Evolutionary conservation across 495 filamentous ascomycete species (phyloP).

Genomic region (Barbatosphaeria neglecta): DNA sequence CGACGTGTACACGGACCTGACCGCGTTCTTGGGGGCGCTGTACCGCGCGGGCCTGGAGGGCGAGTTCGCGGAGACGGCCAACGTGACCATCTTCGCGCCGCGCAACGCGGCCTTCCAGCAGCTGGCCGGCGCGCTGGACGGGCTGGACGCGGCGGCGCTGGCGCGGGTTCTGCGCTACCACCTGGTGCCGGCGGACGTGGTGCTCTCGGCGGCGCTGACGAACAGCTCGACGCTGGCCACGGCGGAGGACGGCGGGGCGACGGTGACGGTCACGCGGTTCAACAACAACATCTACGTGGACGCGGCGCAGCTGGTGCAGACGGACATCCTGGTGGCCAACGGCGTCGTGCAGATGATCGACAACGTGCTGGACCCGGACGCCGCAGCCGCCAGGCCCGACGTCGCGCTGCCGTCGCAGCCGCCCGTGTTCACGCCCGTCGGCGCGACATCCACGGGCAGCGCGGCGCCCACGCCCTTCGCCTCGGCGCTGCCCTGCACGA

Average conservation of each 20-base stretch:
- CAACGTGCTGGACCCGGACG: conserved; percentile 16
- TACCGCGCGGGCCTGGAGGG: conserved; percentile 18
- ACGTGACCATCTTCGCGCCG: conserved; percentile 30
- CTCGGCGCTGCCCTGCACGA: conserved; percentile 18
- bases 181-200: conserved; percentile 27
- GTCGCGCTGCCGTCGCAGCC: conserved; percentile 4
- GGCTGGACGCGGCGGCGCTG: conserved; percentile 2
- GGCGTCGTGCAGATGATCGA: conserved; percentile 54
- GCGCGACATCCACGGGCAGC: conserved; percentile 5
- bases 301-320: conserved; percentile 40
- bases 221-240: conserved; percentile 19
- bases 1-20: conserved; percentile 14
- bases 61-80: conserved; percentile 6
- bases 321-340: conserved; percentile 44
- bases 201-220: conserved; percentile 25
- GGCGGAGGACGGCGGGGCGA: conserved; percentile 26
- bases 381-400: conserved; percentile 4
- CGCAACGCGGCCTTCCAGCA: conserved; percentile 37
- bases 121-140: conserved; percentile 24
- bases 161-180: conserved; percentile 15
- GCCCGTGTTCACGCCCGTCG: conserved; percentile 5
- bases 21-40: conserved; percentile 21
- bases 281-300: conserved; percentile 27
- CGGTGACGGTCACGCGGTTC: conserved; percentile 10
- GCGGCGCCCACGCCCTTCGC: conserved; percentile 10